Base-by-base conservation (phyloP, 108 stramenopile genomes). In the Ochromonas danica region DNA sequence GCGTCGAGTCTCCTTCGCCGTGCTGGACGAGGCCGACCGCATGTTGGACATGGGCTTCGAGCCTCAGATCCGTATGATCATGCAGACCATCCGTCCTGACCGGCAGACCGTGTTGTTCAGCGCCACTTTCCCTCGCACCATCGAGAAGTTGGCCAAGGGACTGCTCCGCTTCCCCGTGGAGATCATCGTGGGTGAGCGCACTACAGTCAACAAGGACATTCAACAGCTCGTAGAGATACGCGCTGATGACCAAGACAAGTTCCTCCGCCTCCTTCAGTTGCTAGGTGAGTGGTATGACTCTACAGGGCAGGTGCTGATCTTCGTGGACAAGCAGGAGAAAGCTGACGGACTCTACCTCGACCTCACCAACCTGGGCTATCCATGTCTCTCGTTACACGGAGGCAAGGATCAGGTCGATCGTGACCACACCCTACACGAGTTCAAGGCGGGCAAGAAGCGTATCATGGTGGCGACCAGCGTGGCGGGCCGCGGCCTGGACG, bases 1-100 rank as follows among this genome's bases (percentile, higher is more conserved):
- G 35, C 84, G 89, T 71, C 91, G 98, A 0, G 96, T 97, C 0
- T 92, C 94, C 0, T 94, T 91, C 81, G 96, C 97, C 33, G 96
- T 96, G 2, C 88, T 98, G 85, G 98, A 99, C 81, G 98, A 99
- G 84, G 94, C 96, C 43, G 98, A 99, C 87, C 89, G 98, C 31
- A 96, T 98, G 91, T 99, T 96, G 82, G 98, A 99, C 88, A 98
- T 99, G 98, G 98, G 98, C 61, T 99, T 99, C 81, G 95, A 94
- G 43, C 97, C 98, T 22, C 98, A 99, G 84, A 96, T 99, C 77
- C 82, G 84, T 38, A 94, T 93, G 43, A 93, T 99, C 70, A 78
- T 98, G 35, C 82, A 87, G 25, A 95, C 94, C 27, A 90, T 94
- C 30, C 90, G 98, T 10, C 80, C 81, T 25, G 77, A 78, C 41